Evolutionary conservation across 2,329 filamentous ascomycete species (phyloP).

Genomic region (Lachnum nothofagi): DNA sequence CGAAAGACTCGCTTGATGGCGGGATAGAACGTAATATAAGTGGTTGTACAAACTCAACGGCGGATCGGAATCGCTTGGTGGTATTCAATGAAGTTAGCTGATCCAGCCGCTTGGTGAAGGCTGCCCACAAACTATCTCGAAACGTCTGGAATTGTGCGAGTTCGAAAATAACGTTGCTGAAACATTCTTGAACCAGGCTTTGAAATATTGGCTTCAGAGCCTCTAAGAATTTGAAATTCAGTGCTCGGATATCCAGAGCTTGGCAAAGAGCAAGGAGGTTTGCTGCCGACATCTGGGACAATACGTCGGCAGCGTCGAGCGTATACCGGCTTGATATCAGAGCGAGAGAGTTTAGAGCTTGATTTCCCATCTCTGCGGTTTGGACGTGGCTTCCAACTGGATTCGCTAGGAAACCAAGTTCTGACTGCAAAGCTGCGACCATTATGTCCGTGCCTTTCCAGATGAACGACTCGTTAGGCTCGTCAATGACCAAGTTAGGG

Average conservation of each 20-base stretch:
- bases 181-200: too few species aligned
- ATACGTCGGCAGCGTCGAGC: conserved; percentile 49
- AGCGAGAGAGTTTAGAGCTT: conserved; percentile 61
- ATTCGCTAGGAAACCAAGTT: conserved; percentile 56
- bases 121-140: too few species aligned
- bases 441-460: conserved; percentile 63
- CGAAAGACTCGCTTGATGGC: too few species aligned
- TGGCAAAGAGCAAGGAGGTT: conserved; percentile 47
- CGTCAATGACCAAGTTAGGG: conserved; percentile 55
- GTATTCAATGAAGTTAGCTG: too few species aligned
- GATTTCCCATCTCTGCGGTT: conserved; percentile 63
- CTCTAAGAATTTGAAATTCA: conserved; percentile 23
- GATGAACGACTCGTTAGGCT: conserved; percentile 52
- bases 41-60: too few species aligned
- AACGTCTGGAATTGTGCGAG: too few species aligned
- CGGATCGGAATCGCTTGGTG: too few species aligned
- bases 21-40: too few species aligned
- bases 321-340: conserved; percentile 54
- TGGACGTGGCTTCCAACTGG: conserved; percentile 60
- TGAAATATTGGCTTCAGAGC: too few species aligned
- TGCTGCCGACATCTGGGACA: conserved; percentile 45
- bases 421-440: conserved; percentile 58
- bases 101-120: too few species aligned
- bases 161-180: too few species aligned
- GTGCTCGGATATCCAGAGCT: conserved; percentile 47